A percentile compares a stretch with the other conserved stretches of the same genome.
Conservation (phyloP, 495 filamentous ascomycete genomes). For the Evansstolkia leycettana region DNA sequence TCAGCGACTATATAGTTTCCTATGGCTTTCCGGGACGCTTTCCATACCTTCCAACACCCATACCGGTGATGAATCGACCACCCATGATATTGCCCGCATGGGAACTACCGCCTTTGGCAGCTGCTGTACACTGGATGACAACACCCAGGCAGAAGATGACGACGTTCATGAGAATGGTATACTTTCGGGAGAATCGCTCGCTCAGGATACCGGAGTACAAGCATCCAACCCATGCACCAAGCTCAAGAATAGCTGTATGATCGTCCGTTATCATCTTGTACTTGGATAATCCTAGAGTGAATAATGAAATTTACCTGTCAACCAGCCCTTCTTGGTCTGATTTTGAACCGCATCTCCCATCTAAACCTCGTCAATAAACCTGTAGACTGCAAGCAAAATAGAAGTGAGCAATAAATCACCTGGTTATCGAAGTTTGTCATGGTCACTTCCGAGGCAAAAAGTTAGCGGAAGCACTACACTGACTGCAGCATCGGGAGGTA, state of each 20-base stretch:
- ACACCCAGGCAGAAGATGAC: conserved; percentile 61
- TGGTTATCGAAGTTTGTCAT: too few relatives aligned
- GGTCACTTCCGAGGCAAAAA: too few relatives aligned
- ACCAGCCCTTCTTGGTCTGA: conserved; percentile 54
- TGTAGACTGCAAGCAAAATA: not conserved
- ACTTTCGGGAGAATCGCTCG: conserved; percentile 60
- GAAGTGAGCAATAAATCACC: too few relatives aligned
- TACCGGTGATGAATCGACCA: conserved; percentile 60
- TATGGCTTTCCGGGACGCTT: not conserved
- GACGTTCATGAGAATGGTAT: conserved; percentile 52
- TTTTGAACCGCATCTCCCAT: conserved; percentile 51
- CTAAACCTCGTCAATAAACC: conserved; percentile 15
- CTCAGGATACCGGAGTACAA: conserved; percentile 59
- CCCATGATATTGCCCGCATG: conserved; percentile 48
- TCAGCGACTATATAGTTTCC: too few relatives aligned
- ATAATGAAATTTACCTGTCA: conserved; percentile 35
- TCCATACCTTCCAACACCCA: conserved; percentile 12
- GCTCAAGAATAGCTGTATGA: conserved; percentile 52
- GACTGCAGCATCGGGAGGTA: conserved; percentile 9
- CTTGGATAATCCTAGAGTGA: too few relatives aligned
- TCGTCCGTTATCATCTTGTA: too few relatives aligned
- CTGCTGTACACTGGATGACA: conserved; percentile 52
- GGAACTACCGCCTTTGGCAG: conserved; percentile 40
- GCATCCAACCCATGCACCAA: conserved; percentile 67
- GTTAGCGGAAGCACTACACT: conserved; percentile 8